A percentile compares a stretch with the other conserved stretches of the same genome.
These are phyloP conservation scores for Candida tallmaniae DNA, from an alignment of 805 yeast species.

Conservation along the genomic window DNA sequence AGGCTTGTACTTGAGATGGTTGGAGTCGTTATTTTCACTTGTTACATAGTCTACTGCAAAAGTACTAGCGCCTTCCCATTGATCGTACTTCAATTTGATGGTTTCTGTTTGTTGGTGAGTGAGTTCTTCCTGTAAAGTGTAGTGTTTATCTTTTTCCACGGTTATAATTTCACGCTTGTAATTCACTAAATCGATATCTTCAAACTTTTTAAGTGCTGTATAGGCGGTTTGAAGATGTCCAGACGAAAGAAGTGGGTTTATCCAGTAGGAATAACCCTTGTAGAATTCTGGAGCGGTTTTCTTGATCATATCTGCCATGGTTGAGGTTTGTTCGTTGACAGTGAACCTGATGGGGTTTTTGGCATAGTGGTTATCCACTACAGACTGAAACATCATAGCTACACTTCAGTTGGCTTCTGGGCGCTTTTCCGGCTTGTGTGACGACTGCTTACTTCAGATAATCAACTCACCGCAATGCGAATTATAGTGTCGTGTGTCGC, in stretches of 20 bases:
- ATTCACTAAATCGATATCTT: slow-evolving; percentile 35
- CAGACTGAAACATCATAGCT: slow-evolving; percentile 21
- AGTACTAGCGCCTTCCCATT: slow-evolving; percentile 42
- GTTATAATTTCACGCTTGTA: slow-evolving; percentile 42
- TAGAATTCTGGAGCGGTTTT: slow-evolving; percentile 37
- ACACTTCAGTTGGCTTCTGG: too few relatives aligned
- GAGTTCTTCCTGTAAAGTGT: slow-evolving; percentile 12
- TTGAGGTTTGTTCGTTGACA: slow-evolving; percentile 5
- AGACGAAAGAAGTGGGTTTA: slow-evolving; percentile 44
- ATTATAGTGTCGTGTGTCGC: too few relatives aligned
- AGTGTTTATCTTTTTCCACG: slow-evolving; percentile 22
- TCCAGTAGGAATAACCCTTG: slow-evolving; percentile 32
- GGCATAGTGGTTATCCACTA: slow-evolving; percentile 22
- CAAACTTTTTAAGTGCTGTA: slow-evolving; percentile 41
- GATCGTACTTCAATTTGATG: slow-evolving; percentile 28
- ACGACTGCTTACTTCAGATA: too few relatives aligned
- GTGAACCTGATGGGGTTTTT: slow-evolving; percentile 18
- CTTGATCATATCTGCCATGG: slow-evolving; percentile 29
- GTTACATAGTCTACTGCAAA: slow-evolving; percentile 47
- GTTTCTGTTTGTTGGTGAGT: slow-evolving; percentile 16
- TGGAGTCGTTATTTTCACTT: slow-evolving; percentile 11
- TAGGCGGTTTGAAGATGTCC: slow-evolving; percentile 51
- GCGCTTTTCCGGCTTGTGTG: too few relatives aligned
- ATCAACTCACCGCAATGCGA: too few relatives aligned
- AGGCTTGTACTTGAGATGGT: slow-evolving; percentile 31